Conservation (phyloP, 495 filamentous ascomycete genomes). For the Platismatia glauca region DNA sequence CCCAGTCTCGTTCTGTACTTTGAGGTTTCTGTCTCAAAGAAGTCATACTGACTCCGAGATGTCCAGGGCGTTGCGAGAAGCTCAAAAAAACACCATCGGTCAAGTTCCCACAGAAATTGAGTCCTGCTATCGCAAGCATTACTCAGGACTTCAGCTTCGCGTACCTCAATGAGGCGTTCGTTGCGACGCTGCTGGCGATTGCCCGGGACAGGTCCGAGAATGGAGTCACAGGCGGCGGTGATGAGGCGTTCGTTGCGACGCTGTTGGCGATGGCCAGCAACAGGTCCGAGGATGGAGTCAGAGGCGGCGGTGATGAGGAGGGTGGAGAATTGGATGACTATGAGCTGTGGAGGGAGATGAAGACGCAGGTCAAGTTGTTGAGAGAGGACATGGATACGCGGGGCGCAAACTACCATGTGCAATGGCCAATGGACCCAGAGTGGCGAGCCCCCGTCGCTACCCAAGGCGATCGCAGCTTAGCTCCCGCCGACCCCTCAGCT, state of each 20-base stretch:
- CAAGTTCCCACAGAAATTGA: conserved; percentile 47
- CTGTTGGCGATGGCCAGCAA: conserved; percentile 41
- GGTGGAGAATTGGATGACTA: conserved; percentile 25
- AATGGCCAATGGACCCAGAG: neutral
- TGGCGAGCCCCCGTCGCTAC: neutral
- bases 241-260: conserved; percentile 56
- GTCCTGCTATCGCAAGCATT: conserved; percentile 45
- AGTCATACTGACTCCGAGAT: no score
- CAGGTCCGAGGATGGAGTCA: conserved; percentile 12
- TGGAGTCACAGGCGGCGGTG: conserved; percentile 7
- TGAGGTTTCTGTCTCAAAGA: no score
- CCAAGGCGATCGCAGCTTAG: neutral
- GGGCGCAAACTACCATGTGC: neutral
- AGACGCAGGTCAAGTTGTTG: conserved; percentile 26
- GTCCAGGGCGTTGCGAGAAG: no score
- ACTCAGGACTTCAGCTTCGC: conserved; percentile 56
- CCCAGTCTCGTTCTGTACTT: no score
- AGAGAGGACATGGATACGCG: conserved; percentile 25
- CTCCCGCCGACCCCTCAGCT: neutral
- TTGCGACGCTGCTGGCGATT: conserved; percentile 47
- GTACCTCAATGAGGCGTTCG: conserved; percentile 58
- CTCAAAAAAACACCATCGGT: conserved; percentile 44
- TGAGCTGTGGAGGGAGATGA: conserved; percentile 30
- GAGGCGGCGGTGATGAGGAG: conserved; percentile 38
- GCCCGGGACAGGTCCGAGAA: conserved; percentile 25